Conservation (phyloP, 1,284 basidiomycete species). For the Apiotrichum laibachii region DNA sequence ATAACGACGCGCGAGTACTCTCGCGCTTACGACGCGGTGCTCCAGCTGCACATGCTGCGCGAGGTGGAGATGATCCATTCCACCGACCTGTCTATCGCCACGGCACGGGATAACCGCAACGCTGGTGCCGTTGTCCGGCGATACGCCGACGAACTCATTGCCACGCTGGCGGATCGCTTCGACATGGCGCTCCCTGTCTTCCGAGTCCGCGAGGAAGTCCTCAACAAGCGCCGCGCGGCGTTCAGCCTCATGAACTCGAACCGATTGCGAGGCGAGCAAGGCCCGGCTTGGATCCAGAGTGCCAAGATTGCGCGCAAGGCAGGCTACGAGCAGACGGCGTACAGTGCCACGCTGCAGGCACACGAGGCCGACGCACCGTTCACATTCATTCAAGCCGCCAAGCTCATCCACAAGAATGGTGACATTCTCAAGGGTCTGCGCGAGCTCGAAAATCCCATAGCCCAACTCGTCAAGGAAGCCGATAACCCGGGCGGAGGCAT, state of each 20-base stretch:
- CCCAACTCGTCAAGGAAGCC: slow-evolving; percentile 6
- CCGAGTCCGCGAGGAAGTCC: slow-evolving; percentile 81
- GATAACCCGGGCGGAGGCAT: slow-evolving; percentile 22
- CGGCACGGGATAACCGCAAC: slow-evolving; percentile 9
- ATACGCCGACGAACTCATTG: slow-evolving; percentile 26
- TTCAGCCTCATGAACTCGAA: slow-evolving; percentile 56
- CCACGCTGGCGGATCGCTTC: slow-evolving; percentile 38
- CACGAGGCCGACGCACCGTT: slow-evolving; percentile 71
- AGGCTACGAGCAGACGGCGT: slow-evolving; percentile 93
- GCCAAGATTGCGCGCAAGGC: slow-evolving; percentile 95
- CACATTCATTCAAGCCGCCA: slow-evolving; percentile 88
- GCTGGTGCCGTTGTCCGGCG: slow-evolving; percentile 7
- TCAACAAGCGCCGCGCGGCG: slow-evolving; percentile 85
- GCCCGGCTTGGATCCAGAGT: slow-evolving; percentile 84
- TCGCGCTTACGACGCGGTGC: slow-evolving; percentile 78
- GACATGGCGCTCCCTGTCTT: slow-evolving; percentile 76
- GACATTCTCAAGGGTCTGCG: slow-evolving; percentile 83
- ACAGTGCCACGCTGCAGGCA: slow-evolving; percentile 91
- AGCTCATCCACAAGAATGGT: slow-evolving; percentile 75
- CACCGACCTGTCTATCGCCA: slow-evolving; percentile 31
- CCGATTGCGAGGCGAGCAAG: slow-evolving; percentile 60
- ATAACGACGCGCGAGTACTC: slow-evolving; percentile 81
- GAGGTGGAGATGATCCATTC: slow-evolving; percentile 79
- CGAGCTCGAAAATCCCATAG: slow-evolving; percentile 58
- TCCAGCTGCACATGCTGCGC: slow-evolving; percentile 83